Conservation (phyloP, 2,329 filamentous ascomycete species). For the Aspergillus sp. region DNA sequence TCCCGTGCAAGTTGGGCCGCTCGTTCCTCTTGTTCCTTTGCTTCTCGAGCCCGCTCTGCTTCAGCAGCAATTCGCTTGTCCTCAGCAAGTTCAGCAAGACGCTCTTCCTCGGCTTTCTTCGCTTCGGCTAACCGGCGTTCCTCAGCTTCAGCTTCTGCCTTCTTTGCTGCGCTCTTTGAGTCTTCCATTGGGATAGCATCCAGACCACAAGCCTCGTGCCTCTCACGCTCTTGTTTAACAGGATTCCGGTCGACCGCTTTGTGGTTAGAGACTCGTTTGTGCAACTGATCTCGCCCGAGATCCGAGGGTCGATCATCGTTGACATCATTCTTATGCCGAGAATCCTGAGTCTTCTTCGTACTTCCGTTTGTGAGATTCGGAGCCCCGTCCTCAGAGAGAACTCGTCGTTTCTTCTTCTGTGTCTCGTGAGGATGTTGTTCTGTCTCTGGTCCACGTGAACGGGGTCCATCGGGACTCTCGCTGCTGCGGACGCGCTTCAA, state of each 20-base stretch:
- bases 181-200: constrained; percentile 28
- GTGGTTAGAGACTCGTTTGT: constrained; percentile 3
- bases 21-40: constrained; percentile 32
- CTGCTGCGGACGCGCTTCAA: constrained; percentile 40
- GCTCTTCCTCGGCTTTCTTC: constrained; percentile 22
- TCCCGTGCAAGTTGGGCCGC: constrained; percentile 33
- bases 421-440: constrained; percentile 26
- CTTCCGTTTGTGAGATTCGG: constrained; percentile 26
- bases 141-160: constrained; percentile 2
- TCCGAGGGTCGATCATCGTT: constrained; percentile 10
- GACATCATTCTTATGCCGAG: constrained; percentile 13
- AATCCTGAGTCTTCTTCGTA: constrained; percentile 21
- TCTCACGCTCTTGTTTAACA: constrained; percentile 28
- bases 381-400: constrained; percentile 34
- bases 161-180: constrained; percentile 9
- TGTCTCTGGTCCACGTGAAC: constrained; percentile 23
- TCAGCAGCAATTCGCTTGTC: constrained; percentile 25
- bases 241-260: constrained; percentile 15
- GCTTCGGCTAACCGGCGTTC: constrained; percentile 19
- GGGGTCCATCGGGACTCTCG: constrained; percentile 35
- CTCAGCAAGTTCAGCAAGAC: constrained; percentile 22
- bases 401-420: constrained; percentile 41
- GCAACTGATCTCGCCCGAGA: neutral
- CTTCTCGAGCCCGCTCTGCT: constrained; percentile 24
- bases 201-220: constrained; percentile 19